Evolutionary conservation across 1,284 basidiomycete species (phyloP).

Genomic region (Pseudozyma flocculosa): DNA sequence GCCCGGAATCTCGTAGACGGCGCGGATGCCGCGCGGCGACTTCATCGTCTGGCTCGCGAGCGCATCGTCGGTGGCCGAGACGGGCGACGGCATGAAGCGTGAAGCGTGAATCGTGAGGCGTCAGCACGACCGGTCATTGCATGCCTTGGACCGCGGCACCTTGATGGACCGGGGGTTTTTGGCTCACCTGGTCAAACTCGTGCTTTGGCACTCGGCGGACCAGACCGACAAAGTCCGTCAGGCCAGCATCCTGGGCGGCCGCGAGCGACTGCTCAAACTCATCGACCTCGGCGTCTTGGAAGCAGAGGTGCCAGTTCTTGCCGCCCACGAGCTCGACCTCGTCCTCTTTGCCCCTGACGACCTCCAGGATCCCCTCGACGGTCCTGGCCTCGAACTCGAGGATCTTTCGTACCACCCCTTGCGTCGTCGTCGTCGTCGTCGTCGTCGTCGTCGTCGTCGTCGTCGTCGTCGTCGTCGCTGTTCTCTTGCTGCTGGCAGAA

Average conservation of each 20-base stretch:
- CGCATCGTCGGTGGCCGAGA: background rate
- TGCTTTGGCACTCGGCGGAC: slow-evolving; percentile 18
- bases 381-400: slow-evolving; percentile 25
- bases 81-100: too few species aligned
- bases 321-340: slow-evolving; percentile 18
- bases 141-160: background rate
- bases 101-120: too few species aligned
- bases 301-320: slow-evolving; percentile 40
- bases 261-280: slow-evolving; percentile 22
- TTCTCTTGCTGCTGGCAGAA: too few species aligned
- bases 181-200: slow-evolving; percentile 12
- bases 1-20: slow-evolving; percentile 38
- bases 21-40: slow-evolving; percentile 8
- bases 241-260: slow-evolving; percentile 6
- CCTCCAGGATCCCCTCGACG: slow-evolving; percentile 9
- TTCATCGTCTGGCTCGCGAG: slow-evolving; percentile 5
- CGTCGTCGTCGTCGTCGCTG: background rate
- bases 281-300: slow-evolving; percentile 17
- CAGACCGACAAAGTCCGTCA: slow-evolving; percentile 10
- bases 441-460: background rate
- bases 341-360: slow-evolving; percentile 9
- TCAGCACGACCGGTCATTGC: too few species aligned
- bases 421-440: background rate
- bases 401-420: slow-evolving; percentile 19
- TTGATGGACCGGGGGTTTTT: background rate